Base-by-base conservation (phyloP, 192 early-diverging fungal genomes). In the Linderina pennispora region DNA sequence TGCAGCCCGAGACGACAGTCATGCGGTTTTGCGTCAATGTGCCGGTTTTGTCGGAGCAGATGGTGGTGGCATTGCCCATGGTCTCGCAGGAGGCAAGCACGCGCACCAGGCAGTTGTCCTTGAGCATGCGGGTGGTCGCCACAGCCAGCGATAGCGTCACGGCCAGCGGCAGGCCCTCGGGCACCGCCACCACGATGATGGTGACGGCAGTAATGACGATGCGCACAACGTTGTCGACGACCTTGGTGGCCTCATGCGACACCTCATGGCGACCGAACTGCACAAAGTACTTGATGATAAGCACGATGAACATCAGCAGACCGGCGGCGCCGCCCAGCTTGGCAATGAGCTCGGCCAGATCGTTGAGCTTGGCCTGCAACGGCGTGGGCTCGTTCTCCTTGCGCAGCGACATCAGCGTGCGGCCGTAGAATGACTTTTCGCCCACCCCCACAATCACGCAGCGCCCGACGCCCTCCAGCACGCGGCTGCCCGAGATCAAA, bases 1-100 rank as follows among this genome's bases (percentile, higher is more conserved):
- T 56, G 31, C 81, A 79, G 31, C 92, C 93, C 10, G 84, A 77
- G 20, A 94, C 91, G n/a, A 98, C 90, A 2, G 91, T 90, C 97
- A 99, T 99, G 43, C 80, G 77, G 77, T 99, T 99, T 50, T 93
- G 88, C 2, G 97, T 99, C 28, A 98, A 71, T 8, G 97, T 99
- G 18, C 97, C 97, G 0, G 97, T 99, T 65, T 99, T 99, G 75
- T 99, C 97, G 14, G 91, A 94, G 68, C 97, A 99, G 18, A 99
- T 82, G 1, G 95, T 96, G 8, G 94, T 99, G 8, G 97, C 97
- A 54, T 93, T 95, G 40, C 87, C 87, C 97, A 99, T 99, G 18
- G 94, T 97, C 64, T 99, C 97, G 65, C 97, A 99, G 6, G 97
- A 90, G 21, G 88, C 84, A 10, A 99, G 74, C 39, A 98, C 84